phyloP scores from a whole-genome alignment of 768 basidiomycete species.

The Auricularia sp. region DNA sequence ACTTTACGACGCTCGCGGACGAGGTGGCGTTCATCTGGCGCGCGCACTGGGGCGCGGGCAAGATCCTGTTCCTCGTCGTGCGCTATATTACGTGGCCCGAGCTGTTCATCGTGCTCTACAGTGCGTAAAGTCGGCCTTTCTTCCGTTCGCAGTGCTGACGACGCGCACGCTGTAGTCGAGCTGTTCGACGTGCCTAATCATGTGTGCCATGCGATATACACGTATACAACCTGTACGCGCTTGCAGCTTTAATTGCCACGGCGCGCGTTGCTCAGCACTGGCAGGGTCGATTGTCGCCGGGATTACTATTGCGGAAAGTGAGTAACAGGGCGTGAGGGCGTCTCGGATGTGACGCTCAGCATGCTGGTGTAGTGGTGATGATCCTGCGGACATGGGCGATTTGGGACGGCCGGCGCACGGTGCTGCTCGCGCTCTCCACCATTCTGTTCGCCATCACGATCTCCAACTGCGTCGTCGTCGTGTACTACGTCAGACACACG shows the following conservation, averaged over 20 bases:
- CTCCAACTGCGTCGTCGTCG: no score
- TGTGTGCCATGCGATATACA: not conserved
- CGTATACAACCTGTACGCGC: not conserved
- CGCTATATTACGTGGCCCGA: conserved; percentile 1
- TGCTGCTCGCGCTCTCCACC: not conserved
- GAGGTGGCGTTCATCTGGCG: conserved; percentile 4
- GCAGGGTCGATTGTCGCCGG: not conserved
- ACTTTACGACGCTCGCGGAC: not conserved
- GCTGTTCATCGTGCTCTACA: not conserved
- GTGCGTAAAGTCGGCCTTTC: not conserved
- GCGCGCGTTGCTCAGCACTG: not conserved
- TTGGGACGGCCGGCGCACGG: not conserved
- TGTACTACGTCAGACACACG: no score
- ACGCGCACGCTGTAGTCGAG: not conserved
- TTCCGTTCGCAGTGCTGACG: not conserved
- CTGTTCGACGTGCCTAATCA: not conserved
- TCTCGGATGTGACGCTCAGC: no score
- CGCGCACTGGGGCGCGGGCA: conserved; percentile 4
- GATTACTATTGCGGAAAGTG: not conserved
- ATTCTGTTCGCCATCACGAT: not conserved
- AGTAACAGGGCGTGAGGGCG: not conserved
- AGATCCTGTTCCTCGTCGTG: conserved; percentile 5
- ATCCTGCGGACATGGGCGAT: not conserved
- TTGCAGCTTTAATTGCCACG: not conserved
- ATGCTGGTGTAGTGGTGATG: not conserved